Conservation (phyloP, 1,284 basidiomycete species). For the Ustilago vetiveriae region DNA sequence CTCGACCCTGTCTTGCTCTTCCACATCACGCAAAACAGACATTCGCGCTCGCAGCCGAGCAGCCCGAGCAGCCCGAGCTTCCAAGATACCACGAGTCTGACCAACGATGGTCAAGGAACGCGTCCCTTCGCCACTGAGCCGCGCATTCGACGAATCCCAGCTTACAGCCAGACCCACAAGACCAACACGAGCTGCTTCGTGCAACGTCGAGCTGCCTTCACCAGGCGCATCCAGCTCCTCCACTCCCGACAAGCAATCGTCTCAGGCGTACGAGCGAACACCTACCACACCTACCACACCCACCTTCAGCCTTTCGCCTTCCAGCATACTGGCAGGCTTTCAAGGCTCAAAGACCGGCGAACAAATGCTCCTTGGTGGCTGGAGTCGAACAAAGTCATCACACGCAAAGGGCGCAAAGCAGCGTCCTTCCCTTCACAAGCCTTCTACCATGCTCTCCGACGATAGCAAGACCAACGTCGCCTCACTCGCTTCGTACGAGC, state of each 20-base stretch:
- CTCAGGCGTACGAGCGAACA: slow-evolving; percentile 7
- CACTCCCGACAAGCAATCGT: background rate
- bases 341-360: slow-evolving; percentile 8
- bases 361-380: slow-evolving; percentile 27
- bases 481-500: slow-evolving; percentile 11
- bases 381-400: slow-evolving; percentile 14
- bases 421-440: slow-evolving; percentile 22
- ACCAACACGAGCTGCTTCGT: slow-evolving; percentile 9
- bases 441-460: slow-evolving; percentile 15
- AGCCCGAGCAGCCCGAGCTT: too few species aligned
- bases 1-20: too few species aligned
- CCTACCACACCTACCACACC: slow-evolving; percentile 22
- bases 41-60: background rate
- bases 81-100: too few species aligned
- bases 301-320: slow-evolving; percentile 13
- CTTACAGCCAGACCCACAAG: slow-evolving; percentile 3
- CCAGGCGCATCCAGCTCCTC: background rate
- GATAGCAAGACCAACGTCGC: slow-evolving; percentile 19
- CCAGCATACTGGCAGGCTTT: slow-evolving; percentile 1
- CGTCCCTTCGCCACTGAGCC: background rate
- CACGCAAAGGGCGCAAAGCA: slow-evolving; percentile 16
- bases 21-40: too few species aligned
- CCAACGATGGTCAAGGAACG: slow-evolving; percentile 15
- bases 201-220: slow-evolving; percentile 2
- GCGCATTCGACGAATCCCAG: background rate